Evolutionary conservation across 169 alveolate species (phyloP), one percentile per base, ranked within the genome.

Genomic region (Amoebophrya sp.): DNA sequence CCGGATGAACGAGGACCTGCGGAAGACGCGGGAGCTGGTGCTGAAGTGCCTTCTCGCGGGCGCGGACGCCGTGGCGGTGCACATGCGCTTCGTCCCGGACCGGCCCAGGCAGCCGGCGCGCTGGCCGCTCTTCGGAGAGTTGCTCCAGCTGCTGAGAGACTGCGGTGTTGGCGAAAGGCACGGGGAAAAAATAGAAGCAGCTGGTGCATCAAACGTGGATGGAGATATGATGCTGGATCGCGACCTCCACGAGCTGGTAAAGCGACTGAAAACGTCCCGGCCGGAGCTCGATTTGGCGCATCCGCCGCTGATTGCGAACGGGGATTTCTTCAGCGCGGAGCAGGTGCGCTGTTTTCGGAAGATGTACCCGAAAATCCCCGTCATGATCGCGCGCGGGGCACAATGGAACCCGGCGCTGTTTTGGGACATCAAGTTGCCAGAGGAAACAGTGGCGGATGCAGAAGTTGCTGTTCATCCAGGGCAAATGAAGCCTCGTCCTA

Each of bases 281-380:
- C n/a, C n/a, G n/a, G n/a, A n/a, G n/a, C n/a, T n/a, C n/a, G n/a
- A n/a, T n/a, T n/a, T n/a, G 0, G 90, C 41, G 45, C 40, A 87
- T 88, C 67, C 88, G 45, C 93, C 93, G 0, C 91, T 91, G 23
- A n/a, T 91, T 39, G 91, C 91, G 39, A 91, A 91, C 23, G 93
- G 93, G 69, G 93, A 91, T 40, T 91, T 91, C 90, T 91, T 91
- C 90, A 91, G 10, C 40, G 88, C 89, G 26, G 89, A 70, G 48
- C 93, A 91, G 78, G 89, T 91, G 88, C 69, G 40, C 67, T 91
- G 48, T 48, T 69, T 69, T 15, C 39, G 69, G 78, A 26, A 69
- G 70, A 26, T 31, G 5, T 34, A 20, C 39, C 88, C 78, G 26
- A 10, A 16, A 16, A 58, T 58, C 23, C 78, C 78, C 34, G 26